Conservation (phyloP, 352 stramenopile genomes). For the Peronospora farinosa region DNA sequence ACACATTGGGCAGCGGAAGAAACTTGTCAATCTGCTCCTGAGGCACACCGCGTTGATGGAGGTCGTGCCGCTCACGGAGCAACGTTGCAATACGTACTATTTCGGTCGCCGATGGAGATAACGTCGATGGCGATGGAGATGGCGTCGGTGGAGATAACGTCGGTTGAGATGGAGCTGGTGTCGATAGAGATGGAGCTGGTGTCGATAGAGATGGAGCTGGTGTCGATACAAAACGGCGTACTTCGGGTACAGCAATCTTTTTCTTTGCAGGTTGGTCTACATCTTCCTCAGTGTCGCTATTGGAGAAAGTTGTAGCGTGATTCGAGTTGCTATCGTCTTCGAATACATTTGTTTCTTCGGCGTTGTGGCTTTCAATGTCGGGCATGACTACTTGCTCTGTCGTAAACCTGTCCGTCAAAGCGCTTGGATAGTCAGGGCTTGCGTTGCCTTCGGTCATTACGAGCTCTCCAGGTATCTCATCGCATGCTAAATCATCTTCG, state of each 20-base stretch:
- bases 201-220: slow-evolving; percentile 14
- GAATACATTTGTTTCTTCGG: background rate
- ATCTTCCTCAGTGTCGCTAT: slow-evolving; percentile 21
- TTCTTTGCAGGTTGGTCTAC: slow-evolving; percentile 6
- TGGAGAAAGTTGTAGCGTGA: slow-evolving; percentile 1
- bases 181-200: slow-evolving; percentile 7
- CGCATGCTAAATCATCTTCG: slow-evolving; percentile 2
- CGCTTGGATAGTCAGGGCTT: slow-evolving; percentile 1
- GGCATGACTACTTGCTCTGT: slow-evolving; percentile 1
- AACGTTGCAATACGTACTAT: slow-evolving; percentile 27
- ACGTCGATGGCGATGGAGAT: background rate
- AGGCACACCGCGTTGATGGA: slow-evolving; percentile 25
- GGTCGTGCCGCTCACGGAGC: slow-evolving; percentile 27
- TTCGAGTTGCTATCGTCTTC: slow-evolving; percentile 2
- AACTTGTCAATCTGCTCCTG: slow-evolving; percentile 28
- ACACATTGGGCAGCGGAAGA: slow-evolving; percentile 20
- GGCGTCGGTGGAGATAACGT: slow-evolving; percentile 4
- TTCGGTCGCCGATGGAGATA: slow-evolving; percentile 7
- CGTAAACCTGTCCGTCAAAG: slow-evolving; percentile 1
- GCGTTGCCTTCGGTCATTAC: slow-evolving; percentile 2
- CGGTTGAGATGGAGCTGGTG: slow-evolving; percentile 11
- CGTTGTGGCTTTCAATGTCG: slow-evolving; percentile 1
- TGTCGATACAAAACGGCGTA: background rate
- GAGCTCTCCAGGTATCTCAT: slow-evolving; percentile 4
- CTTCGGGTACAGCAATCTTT: slow-evolving; percentile 2